phyloP scores from a whole-genome alignment of 192 early-diverging fungal species.

The Backusella luteola region DNA sequence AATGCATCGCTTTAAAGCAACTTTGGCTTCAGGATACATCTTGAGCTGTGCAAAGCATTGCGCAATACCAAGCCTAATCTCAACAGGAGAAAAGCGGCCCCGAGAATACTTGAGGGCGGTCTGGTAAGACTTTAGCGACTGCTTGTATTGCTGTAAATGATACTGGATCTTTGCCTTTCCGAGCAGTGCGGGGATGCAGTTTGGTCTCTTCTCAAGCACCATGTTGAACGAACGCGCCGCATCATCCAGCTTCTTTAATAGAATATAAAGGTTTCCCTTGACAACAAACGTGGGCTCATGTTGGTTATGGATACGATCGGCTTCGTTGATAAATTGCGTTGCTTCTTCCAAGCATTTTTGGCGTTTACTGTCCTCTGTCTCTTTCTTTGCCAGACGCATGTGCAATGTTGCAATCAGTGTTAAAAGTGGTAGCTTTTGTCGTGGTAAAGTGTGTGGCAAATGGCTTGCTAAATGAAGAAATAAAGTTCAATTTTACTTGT shows the following conservation, averaged over 20 bases:
- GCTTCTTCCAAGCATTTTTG: slow-evolving; percentile 65
- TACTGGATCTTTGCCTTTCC: slow-evolving; percentile 65
- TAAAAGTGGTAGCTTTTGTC: slow-evolving; percentile 65
- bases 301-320: slow-evolving; percentile 67
- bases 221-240: slow-evolving; percentile 52
- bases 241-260: slow-evolving; percentile 52
- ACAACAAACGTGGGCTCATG: slow-evolving; percentile 72
- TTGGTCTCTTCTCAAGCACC: slow-evolving; percentile 44
- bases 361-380: slow-evolving; percentile 36
- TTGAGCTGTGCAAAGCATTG: slow-evolving; percentile 79
- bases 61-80: slow-evolving; percentile 83
- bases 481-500: no score
- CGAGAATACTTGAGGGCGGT: slow-evolving; percentile 64
- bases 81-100: slow-evolving; percentile 40
- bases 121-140: slow-evolving; percentile 77
- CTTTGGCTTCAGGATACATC: slow-evolving; percentile 63
- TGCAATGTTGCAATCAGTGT: slow-evolving; percentile 73
- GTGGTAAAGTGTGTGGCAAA: slow-evolving; percentile 37
- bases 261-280: slow-evolving; percentile 64
- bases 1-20: slow-evolving; percentile 68
- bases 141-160: slow-evolving; percentile 57
- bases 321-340: slow-evolving; percentile 72
- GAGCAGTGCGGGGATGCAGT: slow-evolving; percentile 60
- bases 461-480: slow-evolving; percentile 7
- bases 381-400: slow-evolving; percentile 63